These are phyloP conservation scores for Scleroderma bovista DNA, from an alignment of 768 basidiomycete genomes.

Conservation along the genomic window DNA sequence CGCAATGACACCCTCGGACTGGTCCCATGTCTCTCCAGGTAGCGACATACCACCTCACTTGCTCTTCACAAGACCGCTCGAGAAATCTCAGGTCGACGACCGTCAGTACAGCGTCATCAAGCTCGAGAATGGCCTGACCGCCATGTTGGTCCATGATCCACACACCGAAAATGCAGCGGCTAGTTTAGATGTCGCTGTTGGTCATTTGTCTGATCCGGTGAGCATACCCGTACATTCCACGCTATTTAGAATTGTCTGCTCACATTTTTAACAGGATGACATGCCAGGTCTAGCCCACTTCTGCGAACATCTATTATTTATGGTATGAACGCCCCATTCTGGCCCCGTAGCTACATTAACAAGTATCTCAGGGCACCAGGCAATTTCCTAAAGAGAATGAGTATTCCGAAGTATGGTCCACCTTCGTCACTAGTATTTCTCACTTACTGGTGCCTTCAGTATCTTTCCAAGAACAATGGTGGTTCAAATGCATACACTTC, in stretches of 20 bases:
- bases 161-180: conserved; percentile 93
- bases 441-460: conserved; percentile 35
- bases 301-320: conserved; percentile 94
- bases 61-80: conserved; percentile 54
- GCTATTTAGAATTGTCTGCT: not conserved
- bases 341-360: not conserved
- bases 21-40: conserved; percentile 12
- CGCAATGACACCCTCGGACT: conserved; percentile 19
- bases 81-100: conserved; percentile 73
- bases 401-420: conserved; percentile 66
- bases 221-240: conserved; percentile 25
- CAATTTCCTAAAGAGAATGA: conserved; percentile 91
- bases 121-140: conserved; percentile 88
- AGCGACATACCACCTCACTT: conserved; percentile 39
- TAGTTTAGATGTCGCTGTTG: conserved; percentile 90
- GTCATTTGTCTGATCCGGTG: conserved; percentile 90
- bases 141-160: conserved; percentile 74
- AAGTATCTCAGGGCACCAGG: conserved; percentile 57
- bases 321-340: conserved; percentile 48
- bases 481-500: conserved; percentile 91
- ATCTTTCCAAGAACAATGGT: conserved; percentile 77
- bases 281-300: conserved; percentile 93
- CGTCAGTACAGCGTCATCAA: conserved; percentile 75
- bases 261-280: conserved; percentile 48
- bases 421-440: not conserved